Percentiles rank a stretch among this genome's conserved stretches.
phyloP scores from a whole-genome alignment of 257 asterid genomes.

The Voacanga thouarsii region DNA sequence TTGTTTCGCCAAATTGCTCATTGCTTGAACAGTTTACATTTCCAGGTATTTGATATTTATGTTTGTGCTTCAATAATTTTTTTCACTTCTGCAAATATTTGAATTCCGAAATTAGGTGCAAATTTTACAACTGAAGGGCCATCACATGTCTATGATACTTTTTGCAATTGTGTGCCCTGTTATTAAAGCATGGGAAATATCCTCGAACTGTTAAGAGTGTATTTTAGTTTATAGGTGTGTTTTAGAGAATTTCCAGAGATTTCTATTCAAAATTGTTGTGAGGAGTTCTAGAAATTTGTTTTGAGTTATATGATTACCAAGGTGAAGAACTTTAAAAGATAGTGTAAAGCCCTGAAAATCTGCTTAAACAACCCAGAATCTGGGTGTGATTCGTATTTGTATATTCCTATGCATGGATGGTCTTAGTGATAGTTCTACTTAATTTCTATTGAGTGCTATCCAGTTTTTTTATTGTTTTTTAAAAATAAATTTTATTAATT shows the following conservation, averaged over 20 bases:
- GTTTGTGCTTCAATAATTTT: conserved; percentile 2
- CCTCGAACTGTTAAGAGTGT: not conserved
- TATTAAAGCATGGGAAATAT: not conserved
- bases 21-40: conserved; percentile 73
- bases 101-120: not conserved
- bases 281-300: not conserved
- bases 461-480: no score
- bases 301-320: not conserved
- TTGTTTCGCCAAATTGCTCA: conserved; percentile 68
- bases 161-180: not conserved
- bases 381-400: not conserved
- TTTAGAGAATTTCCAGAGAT: not conserved
- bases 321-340: not conserved
- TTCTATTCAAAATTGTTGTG: not conserved
- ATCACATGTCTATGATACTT: not conserved
- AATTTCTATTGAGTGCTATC: not conserved
- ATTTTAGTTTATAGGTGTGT: not conserved
- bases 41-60: conserved; percentile 51
- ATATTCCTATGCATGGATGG: not conserved
- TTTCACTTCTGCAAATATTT: not conserved
- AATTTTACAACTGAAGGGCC: not conserved
- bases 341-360: not conserved
- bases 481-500: no score
- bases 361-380: not conserved
- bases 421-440: not conserved